Conservation (phyloP, 176 grass and related monocot species). For the Phoenix dactylifera region DNA sequence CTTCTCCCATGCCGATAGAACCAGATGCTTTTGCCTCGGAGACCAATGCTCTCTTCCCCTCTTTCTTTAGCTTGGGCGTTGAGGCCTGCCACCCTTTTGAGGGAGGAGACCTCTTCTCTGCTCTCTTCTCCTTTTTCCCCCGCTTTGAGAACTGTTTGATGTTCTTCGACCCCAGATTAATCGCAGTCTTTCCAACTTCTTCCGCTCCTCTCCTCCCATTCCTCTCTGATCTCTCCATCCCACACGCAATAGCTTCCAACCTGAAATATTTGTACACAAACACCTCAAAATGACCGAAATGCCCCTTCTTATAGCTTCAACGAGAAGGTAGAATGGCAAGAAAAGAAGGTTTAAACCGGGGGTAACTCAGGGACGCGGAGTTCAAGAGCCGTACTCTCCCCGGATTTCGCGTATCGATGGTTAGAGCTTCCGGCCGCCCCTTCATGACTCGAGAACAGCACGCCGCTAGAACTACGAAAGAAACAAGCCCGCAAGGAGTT, state of each 20-base stretch:
- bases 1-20: too few species aligned
- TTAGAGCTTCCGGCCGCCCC: not conserved
- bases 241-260: too few species aligned
- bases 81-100: not conserved
- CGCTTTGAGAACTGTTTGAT: too few species aligned
- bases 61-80: not conserved
- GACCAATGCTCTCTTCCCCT: not conserved
- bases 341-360: not conserved
- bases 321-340: too few species aligned
- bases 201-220: too few species aligned
- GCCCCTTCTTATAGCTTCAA: too few species aligned
- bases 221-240: too few species aligned
- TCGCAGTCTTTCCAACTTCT: too few species aligned
- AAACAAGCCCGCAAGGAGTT: not conserved
- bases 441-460: not conserved
- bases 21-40: too few species aligned
- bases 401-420: slow-evolving; percentile 9
- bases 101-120: not conserved
- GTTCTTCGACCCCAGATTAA: too few species aligned
- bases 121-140: not conserved
- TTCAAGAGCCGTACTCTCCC: not conserved
- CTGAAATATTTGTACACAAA: too few species aligned
- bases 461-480: not conserved
- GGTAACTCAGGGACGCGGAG: not conserved
- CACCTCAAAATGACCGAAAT: too few species aligned